These are phyloP conservation scores for Balakata baccata DNA, from an alignment of 345 rosid species.

Conservation along the genomic window DNA sequence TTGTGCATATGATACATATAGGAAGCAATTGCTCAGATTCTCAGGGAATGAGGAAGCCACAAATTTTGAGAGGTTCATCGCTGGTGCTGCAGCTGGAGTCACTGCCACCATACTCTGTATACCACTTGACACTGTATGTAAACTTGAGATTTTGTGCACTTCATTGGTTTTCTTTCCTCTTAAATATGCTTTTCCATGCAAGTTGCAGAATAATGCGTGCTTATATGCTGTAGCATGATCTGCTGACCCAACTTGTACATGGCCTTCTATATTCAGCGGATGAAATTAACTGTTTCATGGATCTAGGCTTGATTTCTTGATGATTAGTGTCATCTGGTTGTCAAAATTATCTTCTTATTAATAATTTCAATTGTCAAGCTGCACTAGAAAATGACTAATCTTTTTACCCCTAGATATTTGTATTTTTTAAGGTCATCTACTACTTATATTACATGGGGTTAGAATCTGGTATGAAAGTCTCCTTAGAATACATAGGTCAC, in stretches of 20 bases:
- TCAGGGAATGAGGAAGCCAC: conserved; percentile 61
- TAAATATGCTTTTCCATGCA: background rate
- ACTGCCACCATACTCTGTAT: conserved; percentile 67
- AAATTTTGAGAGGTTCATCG: conserved; percentile 64
- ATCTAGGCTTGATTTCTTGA: background rate
- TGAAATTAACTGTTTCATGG: background rate
- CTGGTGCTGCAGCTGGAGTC: conserved; percentile 79
- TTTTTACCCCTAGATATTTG: background rate
- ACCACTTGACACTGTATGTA: conserved; percentile 68
- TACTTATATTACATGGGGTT: background rate
- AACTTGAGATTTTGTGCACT: background rate
- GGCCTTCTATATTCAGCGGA: background rate
- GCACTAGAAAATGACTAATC: background rate
- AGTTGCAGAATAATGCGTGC: background rate
- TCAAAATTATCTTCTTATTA: background rate
- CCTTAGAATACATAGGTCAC: background rate
- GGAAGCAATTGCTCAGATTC: conserved; percentile 56
- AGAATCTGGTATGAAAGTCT: background rate
- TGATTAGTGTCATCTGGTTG: too few species aligned
- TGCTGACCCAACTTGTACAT: background rate
- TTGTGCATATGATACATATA: conserved; percentile 65
- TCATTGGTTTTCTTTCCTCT: background rate
- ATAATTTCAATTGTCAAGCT: background rate
- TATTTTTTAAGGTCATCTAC: background rate
- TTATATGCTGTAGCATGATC: background rate